Evolutionary conservation across 192 early-diverging fungal species (phyloP).

Genomic region (Backusella macrospora): DNA sequence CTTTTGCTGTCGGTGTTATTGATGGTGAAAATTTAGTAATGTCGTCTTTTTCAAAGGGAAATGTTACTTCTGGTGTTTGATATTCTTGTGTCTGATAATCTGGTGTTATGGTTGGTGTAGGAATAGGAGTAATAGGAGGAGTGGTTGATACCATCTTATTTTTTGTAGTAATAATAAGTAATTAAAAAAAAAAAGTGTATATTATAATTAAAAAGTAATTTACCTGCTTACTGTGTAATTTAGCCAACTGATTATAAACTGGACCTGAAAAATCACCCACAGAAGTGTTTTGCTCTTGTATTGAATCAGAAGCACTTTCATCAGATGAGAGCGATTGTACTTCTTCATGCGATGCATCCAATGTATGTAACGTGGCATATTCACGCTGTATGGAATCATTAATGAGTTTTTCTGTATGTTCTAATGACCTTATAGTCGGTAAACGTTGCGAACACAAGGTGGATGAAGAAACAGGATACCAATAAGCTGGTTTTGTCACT

Average conservation of each 20-base stretch:
- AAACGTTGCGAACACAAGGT: neutral
- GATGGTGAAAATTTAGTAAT: neutral
- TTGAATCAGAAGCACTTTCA: constrained; percentile 1
- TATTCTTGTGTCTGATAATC: neutral
- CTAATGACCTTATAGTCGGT: neutral
- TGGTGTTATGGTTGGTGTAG: neutral
- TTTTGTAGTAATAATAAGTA: too few relatives aligned
- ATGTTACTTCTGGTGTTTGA: neutral
- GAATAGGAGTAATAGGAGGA: neutral
- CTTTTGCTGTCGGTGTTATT: neutral
- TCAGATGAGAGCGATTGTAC: constrained; percentile 14
- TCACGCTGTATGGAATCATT: constrained; percentile 8
- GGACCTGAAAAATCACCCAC: neutral
- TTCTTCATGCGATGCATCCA: constrained; percentile 6
- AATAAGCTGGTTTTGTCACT: neutral
- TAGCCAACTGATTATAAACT: neutral
- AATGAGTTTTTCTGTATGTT: neutral
- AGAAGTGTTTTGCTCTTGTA: neutral
- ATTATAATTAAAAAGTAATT: neutral
- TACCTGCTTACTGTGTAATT: constrained; percentile 2
- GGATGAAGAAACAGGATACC: constrained; percentile 1
- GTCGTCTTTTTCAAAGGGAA: neutral
- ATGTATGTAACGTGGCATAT: constrained; percentile 6
- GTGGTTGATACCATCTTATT: constrained; percentile 5
- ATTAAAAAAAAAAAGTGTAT: too few relatives aligned